Evolutionary conservation across 768 basidiomycete genomes (phyloP), one percentile per base, ranked within the genome.

Genomic region (Pisolithus orientalis): DNA sequence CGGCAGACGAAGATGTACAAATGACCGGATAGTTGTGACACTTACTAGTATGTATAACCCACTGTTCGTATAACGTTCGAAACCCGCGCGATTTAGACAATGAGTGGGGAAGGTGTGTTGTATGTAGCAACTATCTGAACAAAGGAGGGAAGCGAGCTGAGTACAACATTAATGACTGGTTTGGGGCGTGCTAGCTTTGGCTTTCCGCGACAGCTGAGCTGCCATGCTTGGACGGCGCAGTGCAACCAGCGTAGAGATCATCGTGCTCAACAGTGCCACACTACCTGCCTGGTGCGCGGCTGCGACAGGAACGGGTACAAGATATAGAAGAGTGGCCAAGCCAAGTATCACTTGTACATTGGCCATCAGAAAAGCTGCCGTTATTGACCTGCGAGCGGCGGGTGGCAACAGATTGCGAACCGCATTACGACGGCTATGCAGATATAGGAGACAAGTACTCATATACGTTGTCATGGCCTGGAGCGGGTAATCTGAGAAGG

Each of bases 251-350:
- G 94, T 65, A 47, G 91, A 91, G 2, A 93, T 66, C 77, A 93
- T 82, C 5, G 87, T 80, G 21, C 87, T 94, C 44, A 99, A 72
- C 6, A 99, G 73, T 38, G 86, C 77, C 6, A 98, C 87, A 61
- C 93, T 95, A 5, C 95, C 96, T 0, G 92, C 95, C 67, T 99
- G 96, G 65, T 99, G 96, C 31, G 85, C 79, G 11, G 95, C 92
- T 7, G 96, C 96, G 3, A 98, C 72, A 2, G 90, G 90, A 1
- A 92, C 80, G 1, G 96, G 96, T 2, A 98, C 96, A 37, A 97
- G 79, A 68, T 95, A 95, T 11, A 97, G 66, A 24, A 98, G 71
- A 0, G 96, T 99, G 25, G 86, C 75, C 10, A 89, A 80, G 4
- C 86, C 87, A 5, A 89, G 72, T 2, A 78, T 65, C 29, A 90